Conservation (phyloP, 2,329 filamentous ascomycete genomes). For the Diaporthe sp. region DNA sequence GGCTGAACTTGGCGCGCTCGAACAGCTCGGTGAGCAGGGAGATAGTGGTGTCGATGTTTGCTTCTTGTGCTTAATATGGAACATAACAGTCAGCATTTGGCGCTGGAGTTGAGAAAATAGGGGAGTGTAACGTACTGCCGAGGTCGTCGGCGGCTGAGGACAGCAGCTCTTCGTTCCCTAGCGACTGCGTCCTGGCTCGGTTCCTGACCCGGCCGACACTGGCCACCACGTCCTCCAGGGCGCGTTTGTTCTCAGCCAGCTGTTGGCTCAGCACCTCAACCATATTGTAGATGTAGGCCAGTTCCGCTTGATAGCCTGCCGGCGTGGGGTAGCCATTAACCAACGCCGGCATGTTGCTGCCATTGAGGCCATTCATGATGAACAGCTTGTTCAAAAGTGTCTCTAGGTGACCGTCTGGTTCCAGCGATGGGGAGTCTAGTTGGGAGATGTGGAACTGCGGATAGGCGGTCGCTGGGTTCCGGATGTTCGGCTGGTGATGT, state of each 20-base stretch:
- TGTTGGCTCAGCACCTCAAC: constrained; percentile 76
- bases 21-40: constrained; percentile 74
- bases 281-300: constrained; percentile 78
- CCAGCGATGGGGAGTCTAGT: background rate
- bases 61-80: constrained; percentile 63
- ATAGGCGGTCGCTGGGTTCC: background rate
- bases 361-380: constrained; percentile 66
- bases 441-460: background rate
- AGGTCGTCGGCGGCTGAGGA: constrained; percentile 69
- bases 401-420: no score
- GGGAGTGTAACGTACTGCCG: constrained; percentile 58
- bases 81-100: background rate
- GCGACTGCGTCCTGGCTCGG: constrained; percentile 64
- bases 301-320: constrained; percentile 77
- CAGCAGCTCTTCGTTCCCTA: constrained; percentile 72
- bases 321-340: constrained; percentile 68
- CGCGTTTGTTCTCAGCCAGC: constrained; percentile 72
- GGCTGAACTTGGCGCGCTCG: constrained; percentile 72
- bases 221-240: constrained; percentile 75
- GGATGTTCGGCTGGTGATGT: background rate
- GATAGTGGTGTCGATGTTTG: constrained; percentile 72
- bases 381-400: background rate
- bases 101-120: constrained; percentile 20
- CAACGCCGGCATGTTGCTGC: constrained; percentile 60
- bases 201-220: constrained; percentile 73